Percentiles rank a stretch among this genome's conserved stretches.
phyloP scores from a whole-genome alignment of 2,329 filamentous ascomycete genomes.

The Helotiales sp. region DNA sequence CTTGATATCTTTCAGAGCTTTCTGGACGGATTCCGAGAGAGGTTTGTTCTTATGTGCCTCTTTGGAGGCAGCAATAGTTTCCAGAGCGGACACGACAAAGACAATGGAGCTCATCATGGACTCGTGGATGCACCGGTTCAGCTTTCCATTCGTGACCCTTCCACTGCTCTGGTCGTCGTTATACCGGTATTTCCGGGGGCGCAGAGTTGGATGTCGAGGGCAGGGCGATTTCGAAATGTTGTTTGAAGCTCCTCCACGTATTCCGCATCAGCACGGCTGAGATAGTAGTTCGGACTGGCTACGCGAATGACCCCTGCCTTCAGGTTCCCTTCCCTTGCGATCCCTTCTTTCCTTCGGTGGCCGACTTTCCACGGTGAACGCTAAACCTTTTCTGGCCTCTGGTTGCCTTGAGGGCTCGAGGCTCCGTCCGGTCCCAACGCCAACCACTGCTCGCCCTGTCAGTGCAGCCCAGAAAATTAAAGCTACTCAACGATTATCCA shows the following conservation, averaged over 20 bases:
- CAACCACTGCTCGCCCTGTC: too few species aligned
- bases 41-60: slow-evolving; percentile 88
- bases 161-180: slow-evolving; percentile 6
- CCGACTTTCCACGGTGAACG: too few species aligned
- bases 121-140: slow-evolving; percentile 31
- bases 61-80: slow-evolving; percentile 88
- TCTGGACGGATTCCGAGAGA: slow-evolving; percentile 79
- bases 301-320: too few species aligned
- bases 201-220: background rate
- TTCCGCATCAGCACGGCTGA: slow-evolving; percentile 4
- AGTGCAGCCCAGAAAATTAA: slow-evolving; percentile 3
- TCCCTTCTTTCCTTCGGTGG: background rate
- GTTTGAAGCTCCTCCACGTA: slow-evolving; percentile 11
- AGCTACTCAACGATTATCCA: slow-evolving; percentile 29
- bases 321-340: too few species aligned
- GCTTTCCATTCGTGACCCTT: slow-evolving; percentile 37
- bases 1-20: slow-evolving; percentile 84
- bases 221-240: slow-evolving; percentile 1
- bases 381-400: background rate
- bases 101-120: slow-evolving; percentile 88
- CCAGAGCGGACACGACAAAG: slow-evolving; percentile 91
- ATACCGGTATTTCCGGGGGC: background rate
- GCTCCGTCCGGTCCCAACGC: too few species aligned
- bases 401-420: too few species aligned
- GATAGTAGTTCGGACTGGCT: background rate